phyloP scores from a whole-genome alignment of 345 rosid species.

The Aegle marmelos region DNA sequence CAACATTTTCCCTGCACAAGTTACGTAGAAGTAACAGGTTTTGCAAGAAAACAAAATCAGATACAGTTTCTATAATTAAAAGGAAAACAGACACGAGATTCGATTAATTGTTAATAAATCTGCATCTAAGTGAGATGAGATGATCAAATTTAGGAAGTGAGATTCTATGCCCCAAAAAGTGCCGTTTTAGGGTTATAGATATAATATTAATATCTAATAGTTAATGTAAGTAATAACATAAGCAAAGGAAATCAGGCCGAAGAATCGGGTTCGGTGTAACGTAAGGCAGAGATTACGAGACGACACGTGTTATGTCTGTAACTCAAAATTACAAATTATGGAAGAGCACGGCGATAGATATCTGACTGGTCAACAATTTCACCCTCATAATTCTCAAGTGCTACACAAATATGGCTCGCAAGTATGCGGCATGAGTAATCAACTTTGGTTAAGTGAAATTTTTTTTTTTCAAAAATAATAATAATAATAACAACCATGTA shows the following conservation, averaged over 20 bases:
- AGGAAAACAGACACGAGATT: not conserved
- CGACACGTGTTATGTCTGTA: slow-evolving; percentile 48
- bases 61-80: not conserved
- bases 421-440: not conserved
- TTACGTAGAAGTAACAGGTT: not conserved
- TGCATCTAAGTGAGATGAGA: not conserved
- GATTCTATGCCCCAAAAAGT: slow-evolving; percentile 6
- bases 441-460: too few relatives aligned
- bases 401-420: not conserved
- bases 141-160: not conserved
- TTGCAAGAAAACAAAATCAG: slow-evolving; percentile 4
- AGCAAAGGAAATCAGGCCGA: not conserved
- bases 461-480: too few relatives aligned
- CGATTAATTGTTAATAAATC: not conserved
- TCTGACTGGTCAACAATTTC: slow-evolving; percentile 36
- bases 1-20: not conserved
- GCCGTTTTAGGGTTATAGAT: not conserved
- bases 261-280: slow-evolving; percentile 20
- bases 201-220: not conserved
- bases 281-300: slow-evolving; percentile 33
- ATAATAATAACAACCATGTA: not conserved
- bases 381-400: not conserved
- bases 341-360: not conserved
- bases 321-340: slow-evolving; percentile 18
- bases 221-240: not conserved